A percentile compares a stretch with the other conserved stretches of the same genome.
phyloP scores from a whole-genome alignment of 768 basidiomycete genomes.

The Leccinum truebloodii region DNA sequence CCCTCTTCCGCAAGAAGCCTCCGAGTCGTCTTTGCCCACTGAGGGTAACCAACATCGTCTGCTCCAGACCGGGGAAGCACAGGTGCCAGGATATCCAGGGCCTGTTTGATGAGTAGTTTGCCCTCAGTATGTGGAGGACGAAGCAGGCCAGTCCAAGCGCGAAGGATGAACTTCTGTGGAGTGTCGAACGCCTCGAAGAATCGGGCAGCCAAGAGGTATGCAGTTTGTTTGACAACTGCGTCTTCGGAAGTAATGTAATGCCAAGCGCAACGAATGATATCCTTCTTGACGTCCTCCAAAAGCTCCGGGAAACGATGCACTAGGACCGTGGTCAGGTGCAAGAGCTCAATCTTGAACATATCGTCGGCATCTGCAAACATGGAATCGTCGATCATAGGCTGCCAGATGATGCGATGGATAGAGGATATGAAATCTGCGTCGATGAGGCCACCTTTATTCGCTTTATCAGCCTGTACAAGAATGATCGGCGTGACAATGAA shows the following conservation, averaged over 20 bases:
- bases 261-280: conserved; percentile 94
- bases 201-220: conserved; percentile 85
- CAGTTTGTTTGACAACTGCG: conserved; percentile 88
- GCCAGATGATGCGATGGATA: conserved; percentile 79
- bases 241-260: conserved; percentile 84
- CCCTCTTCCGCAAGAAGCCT: conserved; percentile 89
- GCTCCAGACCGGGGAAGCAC: conserved; percentile 67
- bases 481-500: conserved; percentile 87
- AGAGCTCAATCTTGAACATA: conserved; percentile 84
- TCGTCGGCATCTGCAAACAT: conserved; percentile 69
- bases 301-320: conserved; percentile 82
- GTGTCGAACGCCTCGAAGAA: conserved; percentile 91
- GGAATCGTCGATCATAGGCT: conserved; percentile 61
- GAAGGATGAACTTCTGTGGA: conserved; percentile 87
- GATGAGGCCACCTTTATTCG: conserved; percentile 59
- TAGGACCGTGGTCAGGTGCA: conserved; percentile 86
- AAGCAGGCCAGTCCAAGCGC: conserved; percentile 89
- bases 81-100: conserved; percentile 83
- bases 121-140: conserved; percentile 79
- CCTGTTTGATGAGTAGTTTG: conserved; percentile 76
- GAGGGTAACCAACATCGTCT: conserved; percentile 58
- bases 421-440: conserved; percentile 69
- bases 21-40: conserved; percentile 87
- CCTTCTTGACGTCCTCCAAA: conserved; percentile 82
- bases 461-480: conserved; percentile 67